Conservation (phyloP, 352 stramenopile genomes). For the Phytophthora quininea region DNA sequence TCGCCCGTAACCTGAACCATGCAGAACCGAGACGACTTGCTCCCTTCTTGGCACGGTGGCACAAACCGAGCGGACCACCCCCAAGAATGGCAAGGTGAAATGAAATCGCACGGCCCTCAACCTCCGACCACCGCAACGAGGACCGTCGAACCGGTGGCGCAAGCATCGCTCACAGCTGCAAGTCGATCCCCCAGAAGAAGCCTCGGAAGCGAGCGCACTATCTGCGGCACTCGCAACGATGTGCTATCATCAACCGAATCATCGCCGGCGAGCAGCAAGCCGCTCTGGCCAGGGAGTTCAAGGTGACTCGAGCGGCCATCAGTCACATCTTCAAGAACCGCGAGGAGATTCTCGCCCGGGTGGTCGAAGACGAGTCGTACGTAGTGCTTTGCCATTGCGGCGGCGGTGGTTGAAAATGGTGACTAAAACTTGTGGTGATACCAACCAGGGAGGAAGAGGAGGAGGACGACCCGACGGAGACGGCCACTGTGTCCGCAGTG, state of each 20-base stretch:
- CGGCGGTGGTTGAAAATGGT: too few species aligned
- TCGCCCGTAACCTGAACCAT: too few species aligned
- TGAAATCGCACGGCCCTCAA: too few species aligned
- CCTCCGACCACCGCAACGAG: too few species aligned
- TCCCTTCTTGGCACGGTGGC: too few species aligned
- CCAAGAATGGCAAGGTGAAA: too few species aligned
- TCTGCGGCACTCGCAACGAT: conserved; percentile 28
- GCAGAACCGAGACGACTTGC: too few species aligned
- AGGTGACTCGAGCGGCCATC: conserved; percentile 34
- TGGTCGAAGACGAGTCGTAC: not conserved
- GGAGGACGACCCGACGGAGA: not conserved
- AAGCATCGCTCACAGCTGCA: too few species aligned
- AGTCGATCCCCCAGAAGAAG: not conserved
- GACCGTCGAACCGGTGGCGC: too few species aligned
- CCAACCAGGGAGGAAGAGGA: not conserved
- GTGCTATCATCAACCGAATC: conserved; percentile 44
- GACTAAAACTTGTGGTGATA: not conserved
- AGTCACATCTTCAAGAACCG: conserved; percentile 56
- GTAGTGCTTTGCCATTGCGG: not conserved
- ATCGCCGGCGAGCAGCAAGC: conserved; percentile 43
- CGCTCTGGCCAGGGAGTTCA: conserved; percentile 24
- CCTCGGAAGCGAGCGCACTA: conserved; percentile 30
- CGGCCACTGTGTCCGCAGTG: not conserved
- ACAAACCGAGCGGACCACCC: too few species aligned
- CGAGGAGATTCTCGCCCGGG: conserved; percentile 36